Base-by-base conservation (phyloP, 176 grass and related monocot species). In the Typha latifolia region DNA sequence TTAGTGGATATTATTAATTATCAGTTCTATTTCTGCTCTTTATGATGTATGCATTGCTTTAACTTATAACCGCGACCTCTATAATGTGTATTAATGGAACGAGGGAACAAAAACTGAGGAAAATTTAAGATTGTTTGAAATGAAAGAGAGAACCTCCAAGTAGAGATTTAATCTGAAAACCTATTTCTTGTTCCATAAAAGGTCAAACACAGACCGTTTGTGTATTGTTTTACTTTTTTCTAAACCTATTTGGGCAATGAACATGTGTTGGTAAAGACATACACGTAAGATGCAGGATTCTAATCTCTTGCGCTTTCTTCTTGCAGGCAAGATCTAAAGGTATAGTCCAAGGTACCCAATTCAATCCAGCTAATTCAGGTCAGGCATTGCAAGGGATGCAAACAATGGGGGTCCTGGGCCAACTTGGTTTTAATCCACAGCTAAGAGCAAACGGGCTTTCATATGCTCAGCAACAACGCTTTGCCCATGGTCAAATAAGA, bases 331-430 rank as follows among this genome's bases (percentile, higher is more conserved):
- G 89, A 63, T 86, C 90, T 14, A 99, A 94, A 74, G 69, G 89
- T 59, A 81, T 94, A 70, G 74, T 77, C 47, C 95, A 94, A 84
- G 79, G 83, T 86, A 65, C 80, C 12, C 92, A 96, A 63, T 84
- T 83, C 65, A 84, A 79, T 76, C 65, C 82, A 63, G 31, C 70
- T 32, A 94, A 80, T 24, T 51, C 87, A 14, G 81, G 79, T 70
- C 95, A 99, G 71, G 81, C 79, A 0, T 71, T 99, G 71, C 86
- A 91, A 80, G 86, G 94, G 32, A 93, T 99, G 89, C 94, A 99
- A 65, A 52, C 84, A 76, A 90, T 99, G 89, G 89, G 95, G 59
- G 80, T 94, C 62, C 87, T 99, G 83, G 62, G 81, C 73, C 75
- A 72, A 64, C 82, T 89, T 63, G 86, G 86, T 18, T 79, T 90